These are phyloP conservation scores for Amanita subjunquillea DNA, from an alignment of 768 basidiomycete genomes.

Conservation along the genomic window DNA sequence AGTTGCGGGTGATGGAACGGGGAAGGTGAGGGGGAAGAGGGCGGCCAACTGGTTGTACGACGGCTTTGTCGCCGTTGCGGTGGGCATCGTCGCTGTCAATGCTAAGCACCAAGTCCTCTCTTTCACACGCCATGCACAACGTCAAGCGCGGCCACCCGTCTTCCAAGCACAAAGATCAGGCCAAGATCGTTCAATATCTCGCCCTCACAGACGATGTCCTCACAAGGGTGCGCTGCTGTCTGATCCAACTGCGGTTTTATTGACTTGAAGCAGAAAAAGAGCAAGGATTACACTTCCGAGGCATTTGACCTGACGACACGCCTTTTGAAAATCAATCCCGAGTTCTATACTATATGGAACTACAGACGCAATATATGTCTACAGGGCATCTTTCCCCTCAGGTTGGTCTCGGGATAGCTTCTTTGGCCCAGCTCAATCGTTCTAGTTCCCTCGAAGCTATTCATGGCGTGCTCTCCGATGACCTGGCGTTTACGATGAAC, in stretches of 20 bases:
- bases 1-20: slow-evolving; percentile 72
- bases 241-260: slow-evolving; percentile 1
- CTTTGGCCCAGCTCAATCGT: slow-evolving; percentile 7
- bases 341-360: slow-evolving; percentile 97
- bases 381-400: slow-evolving; percentile 55
- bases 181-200: slow-evolving; percentile 71
- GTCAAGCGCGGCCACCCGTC: slow-evolving; percentile 55
- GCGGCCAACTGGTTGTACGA: slow-evolving; percentile 8
- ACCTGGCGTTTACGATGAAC: slow-evolving; percentile 71
- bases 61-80: slow-evolving; percentile 10
- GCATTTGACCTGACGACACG: slow-evolving; percentile 69
- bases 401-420: slow-evolving; percentile 26
- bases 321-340: slow-evolving; percentile 79
- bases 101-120: background rate
- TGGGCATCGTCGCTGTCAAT: background rate
- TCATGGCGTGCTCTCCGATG: slow-evolving; percentile 55
- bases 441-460: slow-evolving; percentile 49
- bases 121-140: slow-evolving; percentile 42
- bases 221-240: slow-evolving; percentile 37
- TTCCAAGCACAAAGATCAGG: slow-evolving; percentile 52
- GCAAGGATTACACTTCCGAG: slow-evolving; percentile 58
- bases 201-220: slow-evolving; percentile 55
- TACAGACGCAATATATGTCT: slow-evolving; percentile 76
- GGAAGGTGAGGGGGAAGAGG: slow-evolving; percentile 77
- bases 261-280: slow-evolving; percentile 45